Percentiles rank a stretch among this genome's conserved stretches.
Evolutionary conservation across 768 basidiomycete genomes (phyloP).

Genomic region (Tricholoma bakamatsutake): DNA sequence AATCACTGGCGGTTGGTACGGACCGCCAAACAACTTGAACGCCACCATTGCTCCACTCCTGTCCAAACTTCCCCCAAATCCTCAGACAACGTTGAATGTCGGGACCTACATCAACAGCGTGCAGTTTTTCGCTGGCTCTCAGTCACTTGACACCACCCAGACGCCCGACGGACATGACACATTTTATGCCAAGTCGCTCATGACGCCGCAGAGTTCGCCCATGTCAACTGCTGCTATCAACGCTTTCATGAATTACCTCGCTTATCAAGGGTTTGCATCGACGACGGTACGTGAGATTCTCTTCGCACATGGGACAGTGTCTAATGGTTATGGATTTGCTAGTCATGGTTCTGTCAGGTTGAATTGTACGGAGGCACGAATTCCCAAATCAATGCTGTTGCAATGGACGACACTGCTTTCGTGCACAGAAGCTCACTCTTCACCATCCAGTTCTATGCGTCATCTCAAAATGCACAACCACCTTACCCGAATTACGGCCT

Average conservation of each 20-base stretch:
- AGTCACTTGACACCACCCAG: slow-evolving; percentile 18
- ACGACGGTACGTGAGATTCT: slow-evolving; percentile 19
- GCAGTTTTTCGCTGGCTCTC: slow-evolving; percentile 6
- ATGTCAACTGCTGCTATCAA: slow-evolving; percentile 24
- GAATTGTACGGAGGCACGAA: slow-evolving; percentile 27
- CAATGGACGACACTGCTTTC: slow-evolving; percentile 26
- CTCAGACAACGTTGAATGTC: slow-evolving; percentile 1
- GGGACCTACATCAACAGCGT: slow-evolving; percentile 18
- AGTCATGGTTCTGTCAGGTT: slow-evolving; percentile 24
- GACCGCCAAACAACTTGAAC: slow-evolving; percentile 2
- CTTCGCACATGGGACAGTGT: background rate
- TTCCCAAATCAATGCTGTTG: slow-evolving; percentile 26
- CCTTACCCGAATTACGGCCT: slow-evolving; percentile 30
- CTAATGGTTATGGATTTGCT: background rate
- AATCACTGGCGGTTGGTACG: slow-evolving; percentile 25
- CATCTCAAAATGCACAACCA: slow-evolving; percentile 14
- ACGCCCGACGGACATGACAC: slow-evolving; percentile 22
- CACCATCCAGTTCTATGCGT: slow-evolving; percentile 32
- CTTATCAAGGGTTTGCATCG: slow-evolving; percentile 25
- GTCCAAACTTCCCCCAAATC: slow-evolving; percentile 8
- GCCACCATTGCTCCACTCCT: slow-evolving; percentile 13
- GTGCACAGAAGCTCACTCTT: slow-evolving; percentile 27
- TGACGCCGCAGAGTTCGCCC: slow-evolving; percentile 25
- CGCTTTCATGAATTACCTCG: slow-evolving; percentile 30
- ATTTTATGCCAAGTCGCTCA: slow-evolving; percentile 30